Percentiles rank a stretch among this genome's conserved stretches.
Conservation (phyloP, 805 yeast genomes). For the Zygoascus tannicola region DNA sequence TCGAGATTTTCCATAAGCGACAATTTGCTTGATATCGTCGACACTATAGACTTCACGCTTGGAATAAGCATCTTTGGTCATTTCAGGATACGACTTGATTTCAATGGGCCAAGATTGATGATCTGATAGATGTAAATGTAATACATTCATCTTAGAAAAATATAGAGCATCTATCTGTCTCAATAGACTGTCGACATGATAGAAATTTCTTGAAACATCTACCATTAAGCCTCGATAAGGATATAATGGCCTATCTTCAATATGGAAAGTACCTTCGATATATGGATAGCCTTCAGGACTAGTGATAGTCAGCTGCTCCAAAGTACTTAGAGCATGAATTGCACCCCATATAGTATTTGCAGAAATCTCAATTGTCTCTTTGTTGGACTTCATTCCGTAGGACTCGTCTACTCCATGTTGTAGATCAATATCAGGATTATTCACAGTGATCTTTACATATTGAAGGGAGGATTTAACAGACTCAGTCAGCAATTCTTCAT, state of each 20-base stretch:
- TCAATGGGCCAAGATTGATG: conserved; percentile 35
- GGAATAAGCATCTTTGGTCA: conserved; percentile 33
- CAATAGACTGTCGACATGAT: conserved; percentile 22
- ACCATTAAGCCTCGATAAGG: conserved; percentile 34
- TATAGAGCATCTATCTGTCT: conserved; percentile 33
- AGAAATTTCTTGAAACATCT: conserved; percentile 33
- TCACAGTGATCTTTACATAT: conserved; percentile 13
- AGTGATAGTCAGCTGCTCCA: conserved; percentile 32
- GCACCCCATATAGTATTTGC: conserved; percentile 35
- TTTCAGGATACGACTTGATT: conserved; percentile 28
- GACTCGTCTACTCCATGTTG: conserved; percentile 34
- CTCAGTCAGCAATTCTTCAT: background rate
- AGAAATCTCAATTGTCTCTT: conserved; percentile 13
- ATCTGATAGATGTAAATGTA: conserved; percentile 36
- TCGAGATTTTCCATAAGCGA: conserved; percentile 27
- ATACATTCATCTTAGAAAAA: conserved; percentile 30
- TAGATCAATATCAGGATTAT: conserved; percentile 23
- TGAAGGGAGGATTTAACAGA: background rate
- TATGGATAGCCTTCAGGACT: conserved; percentile 18
- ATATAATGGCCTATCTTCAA: conserved; percentile 29
- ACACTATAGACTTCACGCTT: conserved; percentile 25
- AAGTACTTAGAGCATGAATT: conserved; percentile 32
- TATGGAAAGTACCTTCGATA: conserved; percentile 28
- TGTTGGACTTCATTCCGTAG: conserved; percentile 18
- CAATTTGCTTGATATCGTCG: conserved; percentile 24